Evolutionary conservation across 2,329 filamentous ascomycete genomes (phyloP), one percentile per base, ranked within the genome.

Genomic region (Lachnellula suecica): DNA sequence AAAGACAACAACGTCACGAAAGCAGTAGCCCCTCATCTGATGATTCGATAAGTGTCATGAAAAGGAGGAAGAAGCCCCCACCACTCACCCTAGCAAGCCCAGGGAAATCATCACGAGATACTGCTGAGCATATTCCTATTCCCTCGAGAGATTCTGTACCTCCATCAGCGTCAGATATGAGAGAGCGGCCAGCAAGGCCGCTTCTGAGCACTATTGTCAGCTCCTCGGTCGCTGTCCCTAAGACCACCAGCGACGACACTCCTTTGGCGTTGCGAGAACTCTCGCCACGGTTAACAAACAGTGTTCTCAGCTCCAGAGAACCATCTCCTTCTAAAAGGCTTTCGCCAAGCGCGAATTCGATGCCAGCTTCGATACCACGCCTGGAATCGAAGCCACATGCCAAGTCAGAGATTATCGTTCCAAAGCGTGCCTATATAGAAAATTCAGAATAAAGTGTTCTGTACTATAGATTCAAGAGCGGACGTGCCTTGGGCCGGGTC

Each of bases 371-470:
- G 17, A 52, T 63, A 31, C 52, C 46, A 27, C 54, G 47, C 20
- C 47, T 58, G 11, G 51, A 59, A 4, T 50, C 57, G 6, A 61
- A 60, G 47, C 53, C 57, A 44, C 42, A 60, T 10, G 80, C 82
- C 61, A 78, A 79, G 8, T 71, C 24, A 79, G 78, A 73, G 82
- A 42, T 78, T 82, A 61, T 74, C 73, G 29, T 79, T 72, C 51
- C 70, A 79, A 25, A 73, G 72, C 45, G 46, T 19, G 43, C 45
- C 3, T 37, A 54, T 6, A 22, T 50, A 11, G 51, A 60, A 42
- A 57, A 60, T 47, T 35, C 35, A n/a, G 48, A 49, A 6, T 49
- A 27, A 15, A 20, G 10, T 37, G n/a, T 46, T 15, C 19, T 37
- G 15, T 13, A n/a, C n/a, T 46, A 20, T n/a, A 23, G 13, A 23